Evolutionary conservation across 768 basidiomycete species (phyloP).

Genomic region (Lyophyllum semitale): DNA sequence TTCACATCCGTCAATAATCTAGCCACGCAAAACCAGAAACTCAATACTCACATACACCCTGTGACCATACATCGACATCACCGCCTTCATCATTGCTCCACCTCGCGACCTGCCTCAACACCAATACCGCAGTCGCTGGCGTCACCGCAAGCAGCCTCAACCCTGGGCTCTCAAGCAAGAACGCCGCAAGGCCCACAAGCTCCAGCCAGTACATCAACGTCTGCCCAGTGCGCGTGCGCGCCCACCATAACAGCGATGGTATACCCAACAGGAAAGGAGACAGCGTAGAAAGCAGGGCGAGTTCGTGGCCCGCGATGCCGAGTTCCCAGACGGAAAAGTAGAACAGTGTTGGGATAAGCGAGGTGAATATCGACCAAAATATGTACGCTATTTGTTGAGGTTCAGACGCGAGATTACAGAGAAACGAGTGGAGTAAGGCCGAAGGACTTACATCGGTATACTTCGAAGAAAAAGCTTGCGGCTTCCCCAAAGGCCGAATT

Average conservation of each 20-base stretch:
- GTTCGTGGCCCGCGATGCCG: slow-evolving; percentile 80
- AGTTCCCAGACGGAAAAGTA: slow-evolving; percentile 94
- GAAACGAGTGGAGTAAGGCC: neutral
- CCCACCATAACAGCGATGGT: slow-evolving; percentile 44
- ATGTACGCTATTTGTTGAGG: slow-evolving; percentile 56
- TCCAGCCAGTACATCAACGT: slow-evolving; percentile 49
- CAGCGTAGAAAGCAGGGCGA: slow-evolving; percentile 70
- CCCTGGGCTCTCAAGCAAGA: slow-evolving; percentile 48
- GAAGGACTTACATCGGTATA: slow-evolving; percentile 56
- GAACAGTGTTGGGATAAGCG: slow-evolving; percentile 78
- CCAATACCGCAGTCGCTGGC: slow-evolving; percentile 48
- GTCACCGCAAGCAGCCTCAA: slow-evolving; percentile 60
- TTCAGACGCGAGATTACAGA: neutral
- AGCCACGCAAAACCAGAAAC: neutral
- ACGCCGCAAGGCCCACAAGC: slow-evolving; percentile 56
- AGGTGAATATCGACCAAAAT: slow-evolving; percentile 84
- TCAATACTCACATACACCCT: slow-evolving; percentile 45
- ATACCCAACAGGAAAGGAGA: slow-evolving; percentile 65
- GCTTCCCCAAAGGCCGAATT: slow-evolving; percentile 20
- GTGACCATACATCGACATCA: slow-evolving; percentile 44
- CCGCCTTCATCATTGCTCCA: slow-evolving; percentile 44
- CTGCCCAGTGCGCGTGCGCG: slow-evolving; percentile 49
- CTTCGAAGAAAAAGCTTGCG: slow-evolving; percentile 38
- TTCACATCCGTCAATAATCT: neutral
- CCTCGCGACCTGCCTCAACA: slow-evolving; percentile 51